These are phyloP conservation scores for Mortierella sp. DNA, from an alignment of 371 early-diverging fungal species.

Conservation along the genomic window DNA sequence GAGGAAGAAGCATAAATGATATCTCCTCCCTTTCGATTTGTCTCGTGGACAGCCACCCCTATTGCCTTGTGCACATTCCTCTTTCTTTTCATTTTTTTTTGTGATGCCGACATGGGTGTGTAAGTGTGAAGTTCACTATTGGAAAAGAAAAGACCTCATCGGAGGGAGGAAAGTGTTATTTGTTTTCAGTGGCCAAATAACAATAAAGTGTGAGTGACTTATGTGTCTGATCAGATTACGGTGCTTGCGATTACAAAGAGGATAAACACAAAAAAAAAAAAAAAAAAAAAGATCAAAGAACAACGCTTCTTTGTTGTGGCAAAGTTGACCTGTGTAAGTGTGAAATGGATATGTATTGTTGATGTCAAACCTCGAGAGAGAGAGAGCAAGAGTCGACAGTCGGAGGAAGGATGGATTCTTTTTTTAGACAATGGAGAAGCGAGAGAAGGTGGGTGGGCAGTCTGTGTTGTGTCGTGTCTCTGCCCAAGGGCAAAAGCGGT, in stretches of 20 bases:
- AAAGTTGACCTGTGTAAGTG: background rate
- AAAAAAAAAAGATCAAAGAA: background rate
- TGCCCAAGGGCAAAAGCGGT: too few species aligned
- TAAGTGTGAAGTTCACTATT: background rate
- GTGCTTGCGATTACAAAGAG: background rate
- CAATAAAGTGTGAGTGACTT: too few species aligned
- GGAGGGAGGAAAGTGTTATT: too few species aligned
- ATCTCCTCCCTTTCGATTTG: background rate
- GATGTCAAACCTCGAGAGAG: background rate
- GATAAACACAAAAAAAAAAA: too few species aligned
- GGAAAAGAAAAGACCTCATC: background rate
- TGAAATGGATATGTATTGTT: background rate
- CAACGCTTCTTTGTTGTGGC: background rate
- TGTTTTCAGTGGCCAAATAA: background rate
- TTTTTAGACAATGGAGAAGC: background rate
- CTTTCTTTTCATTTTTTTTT: background rate
- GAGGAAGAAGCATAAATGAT: background rate
- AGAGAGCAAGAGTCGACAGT: background rate
- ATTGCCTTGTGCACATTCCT: background rate
- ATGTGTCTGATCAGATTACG: background rate
- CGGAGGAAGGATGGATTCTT: background rate
- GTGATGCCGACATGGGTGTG: background rate
- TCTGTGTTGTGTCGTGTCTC: too few species aligned
- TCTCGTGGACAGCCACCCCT: background rate
- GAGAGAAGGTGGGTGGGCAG: background rate